These are phyloP conservation scores for Penicillium digitatum DNA, from an alignment of 2,329 filamentous ascomycete species.

Conservation along the genomic window DNA sequence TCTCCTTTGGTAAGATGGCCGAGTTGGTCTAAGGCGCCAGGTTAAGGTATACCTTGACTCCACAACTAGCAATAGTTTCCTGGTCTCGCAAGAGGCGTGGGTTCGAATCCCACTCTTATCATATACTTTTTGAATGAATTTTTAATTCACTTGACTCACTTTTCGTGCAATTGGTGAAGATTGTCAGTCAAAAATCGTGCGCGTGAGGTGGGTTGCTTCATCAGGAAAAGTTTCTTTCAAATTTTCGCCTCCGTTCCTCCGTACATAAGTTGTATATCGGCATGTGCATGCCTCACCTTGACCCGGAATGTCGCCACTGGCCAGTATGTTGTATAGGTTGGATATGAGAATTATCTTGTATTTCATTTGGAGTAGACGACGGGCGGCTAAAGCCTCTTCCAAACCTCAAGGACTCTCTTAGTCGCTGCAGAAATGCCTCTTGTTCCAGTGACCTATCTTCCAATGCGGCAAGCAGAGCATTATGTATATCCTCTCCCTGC, in stretches of 20 bases:
- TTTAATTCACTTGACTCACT: not conserved
- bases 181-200: not conserved
- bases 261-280: too few species aligned
- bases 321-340: not conserved
- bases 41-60: conserved; percentile 32
- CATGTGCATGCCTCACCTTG: not conserved
- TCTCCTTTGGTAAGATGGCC: conserved; percentile 31
- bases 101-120: conserved; percentile 14
- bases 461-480: conserved; percentile 20
- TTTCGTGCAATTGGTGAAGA: not conserved
- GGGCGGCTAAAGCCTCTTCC: conserved; percentile 8
- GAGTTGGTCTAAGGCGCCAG: conserved; percentile 37
- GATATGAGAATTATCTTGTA: not conserved
- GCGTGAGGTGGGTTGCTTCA: not conserved
- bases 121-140: not conserved
- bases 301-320: not conserved
- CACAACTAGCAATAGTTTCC: conserved; percentile 10
- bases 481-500: conserved; percentile 27
- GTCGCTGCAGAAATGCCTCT: conserved; percentile 16
- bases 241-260: not conserved
- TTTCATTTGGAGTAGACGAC: not conserved
- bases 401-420: conserved; percentile 15
- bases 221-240: not conserved
- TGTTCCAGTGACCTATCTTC: conserved; percentile 13
- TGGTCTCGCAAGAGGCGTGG: conserved; percentile 12